phyloP scores from a whole-genome alignment of 2,329 filamentous ascomycete species.

The Arthrinium phaeospermum region DNA sequence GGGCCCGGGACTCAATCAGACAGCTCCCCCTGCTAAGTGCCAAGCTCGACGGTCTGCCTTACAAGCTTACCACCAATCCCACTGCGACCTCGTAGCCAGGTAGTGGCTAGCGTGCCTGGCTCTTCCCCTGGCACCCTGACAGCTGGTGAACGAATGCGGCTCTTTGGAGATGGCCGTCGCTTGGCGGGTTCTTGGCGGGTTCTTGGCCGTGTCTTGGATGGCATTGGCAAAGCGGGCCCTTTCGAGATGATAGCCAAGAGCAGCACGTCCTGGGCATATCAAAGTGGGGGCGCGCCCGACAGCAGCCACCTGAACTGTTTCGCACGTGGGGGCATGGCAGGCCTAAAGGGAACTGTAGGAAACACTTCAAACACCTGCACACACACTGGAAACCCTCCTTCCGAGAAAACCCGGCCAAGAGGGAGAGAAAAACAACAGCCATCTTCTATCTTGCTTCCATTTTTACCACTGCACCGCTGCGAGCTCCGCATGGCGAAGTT shows the following conservation, averaged over 20 bases:
- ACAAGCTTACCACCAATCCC: background rate
- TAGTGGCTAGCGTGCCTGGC: background rate
- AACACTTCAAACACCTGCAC: conserved; percentile 10
- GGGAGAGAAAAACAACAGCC: background rate
- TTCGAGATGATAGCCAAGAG: background rate
- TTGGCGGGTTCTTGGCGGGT: background rate
- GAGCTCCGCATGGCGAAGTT: background rate
- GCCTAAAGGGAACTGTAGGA: background rate
- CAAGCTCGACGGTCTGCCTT: background rate
- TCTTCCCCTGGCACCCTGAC: too few relatives aligned
- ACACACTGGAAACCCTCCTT: conserved; percentile 13
- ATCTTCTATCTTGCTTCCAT: background rate
- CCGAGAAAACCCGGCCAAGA: conserved; percentile 6
- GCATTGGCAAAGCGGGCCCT: background rate
- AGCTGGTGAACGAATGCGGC: background rate
- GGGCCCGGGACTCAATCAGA: background rate
- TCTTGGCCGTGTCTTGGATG: conserved; percentile 10
- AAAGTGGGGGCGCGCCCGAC: background rate
- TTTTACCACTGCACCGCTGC: background rate
- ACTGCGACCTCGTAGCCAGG: background rate
- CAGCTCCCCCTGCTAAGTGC: background rate
- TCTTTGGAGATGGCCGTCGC: background rate
- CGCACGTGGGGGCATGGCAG: conserved; percentile 13
- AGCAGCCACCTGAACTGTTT: conserved; percentile 9
- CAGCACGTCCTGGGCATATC: background rate